Evolutionary conservation across 2,329 filamentous ascomycete species (phyloP).

Genomic region (Gaeumannomyces tritici): DNA sequence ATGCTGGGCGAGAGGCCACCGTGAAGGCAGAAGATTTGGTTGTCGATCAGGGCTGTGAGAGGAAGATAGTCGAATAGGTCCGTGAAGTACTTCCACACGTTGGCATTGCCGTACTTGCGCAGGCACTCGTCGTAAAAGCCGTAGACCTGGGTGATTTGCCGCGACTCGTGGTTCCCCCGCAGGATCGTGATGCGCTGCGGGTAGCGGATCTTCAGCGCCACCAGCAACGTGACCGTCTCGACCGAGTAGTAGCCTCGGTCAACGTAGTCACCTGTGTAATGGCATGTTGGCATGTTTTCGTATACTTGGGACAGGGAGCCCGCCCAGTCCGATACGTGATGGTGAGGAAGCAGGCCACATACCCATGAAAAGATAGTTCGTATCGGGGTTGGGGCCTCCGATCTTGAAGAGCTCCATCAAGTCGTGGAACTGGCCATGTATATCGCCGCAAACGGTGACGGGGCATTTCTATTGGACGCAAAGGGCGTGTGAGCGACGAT

Average conservation of each 20-base stretch:
- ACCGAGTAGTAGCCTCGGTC: constrained; percentile 98
- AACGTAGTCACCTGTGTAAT: constrained; percentile 78
- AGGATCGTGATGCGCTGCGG: constrained; percentile 97
- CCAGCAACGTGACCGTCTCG: constrained; percentile 92
- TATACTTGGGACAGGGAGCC: not conserved
- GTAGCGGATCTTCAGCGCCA: constrained; percentile 96
- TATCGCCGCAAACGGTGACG: constrained; percentile 96
- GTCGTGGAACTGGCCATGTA: constrained; percentile 98
- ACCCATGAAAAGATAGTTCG: constrained; percentile 99
- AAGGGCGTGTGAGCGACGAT: constrained; percentile 12
- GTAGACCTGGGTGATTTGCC: constrained; percentile 98
- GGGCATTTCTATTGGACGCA: constrained; percentile 70
- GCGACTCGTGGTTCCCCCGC: constrained; percentile 96
- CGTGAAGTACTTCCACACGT: constrained; percentile 99
- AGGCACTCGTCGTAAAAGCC: constrained; percentile 99
- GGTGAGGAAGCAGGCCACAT: constrained; percentile 21
- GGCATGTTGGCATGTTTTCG: constrained; percentile 1
- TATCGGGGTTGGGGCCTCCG: constrained; percentile 93
- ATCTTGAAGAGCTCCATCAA: constrained; percentile 99
- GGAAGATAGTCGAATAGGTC: constrained; percentile 98
- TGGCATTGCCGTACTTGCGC: constrained; percentile 97
- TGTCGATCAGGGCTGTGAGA: constrained; percentile 93
- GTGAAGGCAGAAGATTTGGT: constrained; percentile 98
- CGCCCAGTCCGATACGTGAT: not conserved
- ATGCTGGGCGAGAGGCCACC: constrained; percentile 94